Evolutionary conservation across 1,284 basidiomycete species (phyloP), one percentile per base, ranked within the genome.

Genomic region (Laetiporus sulphureus): DNA sequence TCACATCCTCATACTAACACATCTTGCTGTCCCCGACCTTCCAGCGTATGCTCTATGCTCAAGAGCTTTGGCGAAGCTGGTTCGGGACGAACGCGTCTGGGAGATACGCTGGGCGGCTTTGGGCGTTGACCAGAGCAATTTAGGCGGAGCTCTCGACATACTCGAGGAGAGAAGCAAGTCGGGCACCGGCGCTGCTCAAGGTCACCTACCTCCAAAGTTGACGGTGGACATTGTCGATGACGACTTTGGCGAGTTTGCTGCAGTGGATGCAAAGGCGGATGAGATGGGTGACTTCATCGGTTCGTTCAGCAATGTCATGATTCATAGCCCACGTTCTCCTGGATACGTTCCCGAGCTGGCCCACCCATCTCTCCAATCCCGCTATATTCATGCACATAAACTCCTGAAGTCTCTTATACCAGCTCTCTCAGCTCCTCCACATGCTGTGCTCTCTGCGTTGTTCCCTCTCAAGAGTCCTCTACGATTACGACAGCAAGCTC

Each of bases 161-260:
- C 67, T 90, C 15, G 84, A 89, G 50, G 50, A 53, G 15, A 48
- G 51, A 21, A 40, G 47, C n/a, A 65, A 65, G 42, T 63, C 64
- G 21, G 62, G 68, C 47, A 57, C 61, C 51, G 27, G 64, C 48
- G 29, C 62, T 51, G 32, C 58, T 62, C 38, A 66, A 63, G 40
- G 65, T 57, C 16, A 60, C 57, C 31, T 66, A 51, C 78, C 81
- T 11, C 77, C 83, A 0, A 79, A 71, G 1, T 69, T 83, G 12
- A 51, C 71, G 2, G 72, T 79, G 5, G 76, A 68, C 30, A 64
- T 62, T 25, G 60, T 63, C 32, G 79, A 91, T 44, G 90, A 95
- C 50, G 93, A 94, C 29, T 98, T 97, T 67, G 93, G 92, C 1
- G 92, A 95, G 58, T 95, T 88, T 56, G 68, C 80, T 1, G 68